Conservation (phyloP, 768 basidiomycete species). For the Trametopsis cervina region DNA sequence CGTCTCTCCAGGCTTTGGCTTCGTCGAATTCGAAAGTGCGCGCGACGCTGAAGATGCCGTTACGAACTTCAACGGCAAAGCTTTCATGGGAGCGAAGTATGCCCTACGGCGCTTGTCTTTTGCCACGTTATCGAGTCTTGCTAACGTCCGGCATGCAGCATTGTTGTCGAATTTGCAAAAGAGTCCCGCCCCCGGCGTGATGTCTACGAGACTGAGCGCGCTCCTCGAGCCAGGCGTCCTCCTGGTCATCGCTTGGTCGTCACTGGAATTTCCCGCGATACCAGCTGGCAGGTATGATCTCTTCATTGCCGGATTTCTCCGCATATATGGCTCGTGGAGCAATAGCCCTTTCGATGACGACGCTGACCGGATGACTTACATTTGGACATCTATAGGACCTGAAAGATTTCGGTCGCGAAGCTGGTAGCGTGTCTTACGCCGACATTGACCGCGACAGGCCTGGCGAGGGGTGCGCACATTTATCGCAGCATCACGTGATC, state of each 20-base stretch:
- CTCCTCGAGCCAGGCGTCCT: slow-evolving; percentile 65
- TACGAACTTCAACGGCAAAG: slow-evolving; percentile 78
- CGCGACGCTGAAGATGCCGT: slow-evolving; percentile 97
- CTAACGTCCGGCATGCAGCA: slow-evolving; percentile 37
- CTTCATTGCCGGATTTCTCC: too few relatives aligned
- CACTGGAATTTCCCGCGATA: slow-evolving; percentile 85
- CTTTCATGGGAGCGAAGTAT: slow-evolving; percentile 84
- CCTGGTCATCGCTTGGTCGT: slow-evolving; percentile 82
- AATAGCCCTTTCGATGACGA: too few relatives aligned
- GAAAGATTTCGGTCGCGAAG: slow-evolving; percentile 95
- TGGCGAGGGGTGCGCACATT: slow-evolving; percentile 70
- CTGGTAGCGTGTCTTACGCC: slow-evolving; percentile 88
- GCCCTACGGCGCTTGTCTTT: slow-evolving; percentile 13
- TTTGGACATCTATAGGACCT: slow-evolving; percentile 67
- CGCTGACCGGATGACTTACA: background rate
- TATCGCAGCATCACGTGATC: background rate
- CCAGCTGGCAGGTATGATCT: slow-evolving; percentile 95
- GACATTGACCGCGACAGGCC: slow-evolving; percentile 87
- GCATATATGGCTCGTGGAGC: too few relatives aligned
- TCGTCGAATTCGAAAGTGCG: slow-evolving; percentile 89
- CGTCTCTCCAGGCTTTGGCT: slow-evolving; percentile 73
- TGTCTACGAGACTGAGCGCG: slow-evolving; percentile 57
- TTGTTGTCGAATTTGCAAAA: slow-evolving; percentile 95
- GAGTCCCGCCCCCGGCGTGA: slow-evolving; percentile 85
- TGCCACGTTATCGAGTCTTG: background rate